Base-by-base conservation (phyloP, 2,329 filamentous ascomycete species). In the Onygenales sp. region DNA sequence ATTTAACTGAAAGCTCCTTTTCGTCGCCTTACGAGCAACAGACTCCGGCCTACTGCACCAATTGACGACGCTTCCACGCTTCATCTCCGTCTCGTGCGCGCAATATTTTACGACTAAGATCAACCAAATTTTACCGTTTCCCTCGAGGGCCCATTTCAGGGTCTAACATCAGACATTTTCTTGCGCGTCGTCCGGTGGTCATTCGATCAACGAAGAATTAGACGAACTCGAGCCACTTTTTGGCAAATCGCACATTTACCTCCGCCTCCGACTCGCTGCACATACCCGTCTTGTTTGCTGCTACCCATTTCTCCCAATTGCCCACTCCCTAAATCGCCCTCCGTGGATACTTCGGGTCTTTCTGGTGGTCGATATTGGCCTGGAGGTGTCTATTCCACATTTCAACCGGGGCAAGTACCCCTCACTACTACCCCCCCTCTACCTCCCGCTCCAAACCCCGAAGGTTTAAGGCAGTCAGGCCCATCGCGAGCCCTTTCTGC, bases 321-420 rank as follows among this genome's bases (percentile, higher is more conserved):
- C 9, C 36, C 36, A 39, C 36, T 39, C 36, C 9, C 13, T 39
- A 8, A 38, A 27, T 68, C 68, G 71, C 74, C 73, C 72, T 74
- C 67, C 65, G 70, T 78, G 74, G 74, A 77, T 75, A 69, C 70
- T 64, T 68, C 68, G 62, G 69, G 67, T 64, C 63, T 72, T 62
- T 66, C 71, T 70, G 71, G 72, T 69, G 72, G 71, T 70, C 69
- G 71, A 64, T 71, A 72, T 69, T 78, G 75, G 75, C 64, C 72
- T 52, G 69, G 64, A 65, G 65, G 62, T 54, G 66, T 69, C 50
- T 65, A 70, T 50, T 55, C 63, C 41, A 46, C 62, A 39, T 61
- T 63, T 21, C 59, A 63, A 33, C 52, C 55, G 11, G 66, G 66
- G 60, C 65, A 62, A 60, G 66, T 69, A 62, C 67, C 69, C 57